Conservation (phyloP, 2,329 filamentous ascomycete species). For the Ceratocystis huliohia region DNA sequence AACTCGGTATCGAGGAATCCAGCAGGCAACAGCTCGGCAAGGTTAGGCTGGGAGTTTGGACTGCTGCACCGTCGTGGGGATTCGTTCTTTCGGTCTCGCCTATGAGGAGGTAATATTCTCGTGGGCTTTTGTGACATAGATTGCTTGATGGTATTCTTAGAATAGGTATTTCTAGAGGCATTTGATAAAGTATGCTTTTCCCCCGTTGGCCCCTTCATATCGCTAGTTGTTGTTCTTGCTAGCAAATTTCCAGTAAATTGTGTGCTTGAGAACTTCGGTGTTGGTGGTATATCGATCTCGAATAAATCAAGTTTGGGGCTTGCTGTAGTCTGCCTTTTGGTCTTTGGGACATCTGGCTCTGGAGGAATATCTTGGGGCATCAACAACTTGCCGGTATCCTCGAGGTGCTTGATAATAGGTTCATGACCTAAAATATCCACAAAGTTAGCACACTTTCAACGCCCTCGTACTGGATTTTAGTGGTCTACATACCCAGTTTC, state of each 20-base stretch:
- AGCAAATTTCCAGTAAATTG: background rate
- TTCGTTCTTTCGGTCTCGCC: background rate
- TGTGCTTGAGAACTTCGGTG: background rate
- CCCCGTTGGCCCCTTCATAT: background rate
- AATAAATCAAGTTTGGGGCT: slow-evolving; percentile 4
- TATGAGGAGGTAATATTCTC: background rate
- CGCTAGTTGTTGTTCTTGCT: background rate
- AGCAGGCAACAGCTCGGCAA: background rate
- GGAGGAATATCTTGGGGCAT: background rate
- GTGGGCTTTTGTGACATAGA: background rate
- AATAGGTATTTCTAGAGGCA: background rate
- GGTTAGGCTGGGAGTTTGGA: background rate
- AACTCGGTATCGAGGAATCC: slow-evolving; percentile 3
- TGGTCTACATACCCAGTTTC: background rate
- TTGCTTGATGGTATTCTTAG: background rate
- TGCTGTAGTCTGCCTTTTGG: background rate
- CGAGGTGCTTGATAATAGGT: background rate
- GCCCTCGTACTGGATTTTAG: background rate
- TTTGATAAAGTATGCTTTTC: background rate
- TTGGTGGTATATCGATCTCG: background rate
- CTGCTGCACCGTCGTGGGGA: background rate
- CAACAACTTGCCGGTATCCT: background rate
- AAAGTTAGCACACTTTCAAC: background rate
- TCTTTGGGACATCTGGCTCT: background rate
- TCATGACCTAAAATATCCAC: background rate